Evolutionary conservation across 169 alveolate species (phyloP).

Genomic region (Neospora caninum): DNA sequence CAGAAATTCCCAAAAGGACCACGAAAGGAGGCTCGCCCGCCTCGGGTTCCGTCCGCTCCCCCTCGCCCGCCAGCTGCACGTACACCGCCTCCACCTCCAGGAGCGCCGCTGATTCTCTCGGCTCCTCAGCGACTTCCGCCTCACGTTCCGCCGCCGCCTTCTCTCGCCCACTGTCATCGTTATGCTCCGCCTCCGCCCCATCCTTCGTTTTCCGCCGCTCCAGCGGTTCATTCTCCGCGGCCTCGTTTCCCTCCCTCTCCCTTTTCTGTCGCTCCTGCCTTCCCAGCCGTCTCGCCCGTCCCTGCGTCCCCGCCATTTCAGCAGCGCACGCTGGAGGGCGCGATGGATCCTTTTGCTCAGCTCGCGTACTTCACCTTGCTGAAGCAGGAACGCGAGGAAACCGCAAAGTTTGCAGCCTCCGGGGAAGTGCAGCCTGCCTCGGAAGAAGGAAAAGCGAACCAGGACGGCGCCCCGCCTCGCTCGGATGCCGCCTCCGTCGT

Average conservation of each 20-base stretch:
- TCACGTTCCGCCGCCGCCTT: background rate
- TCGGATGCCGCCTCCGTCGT: background rate
- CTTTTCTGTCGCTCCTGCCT: background rate
- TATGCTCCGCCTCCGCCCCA: no score
- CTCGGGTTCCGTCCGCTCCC: no score
- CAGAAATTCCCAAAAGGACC: no score
- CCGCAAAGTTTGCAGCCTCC: no score
- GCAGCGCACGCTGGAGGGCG: background rate
- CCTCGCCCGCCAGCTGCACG: background rate
- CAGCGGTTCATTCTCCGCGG: background rate
- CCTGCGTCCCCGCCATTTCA: background rate
- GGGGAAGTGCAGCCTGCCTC: no score
- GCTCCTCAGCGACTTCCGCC: background rate
- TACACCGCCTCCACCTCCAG: conserved; percentile 25
- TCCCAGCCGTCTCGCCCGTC: background rate
- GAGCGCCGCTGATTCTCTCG: background rate
- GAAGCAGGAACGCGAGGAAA: conserved; percentile 20
- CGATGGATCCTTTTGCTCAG: conserved; percentile 14
- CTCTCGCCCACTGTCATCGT: background rate
- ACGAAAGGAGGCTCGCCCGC: no score
- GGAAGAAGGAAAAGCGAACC: no score
- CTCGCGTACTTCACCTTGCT: conserved; percentile 53
- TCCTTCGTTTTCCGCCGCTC: no score
- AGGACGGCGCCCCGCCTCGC: background rate
- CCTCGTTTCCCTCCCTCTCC: background rate